Conservation (phyloP, 1,284 basidiomycete genomes). For the Violaceomyces palustris region DNA sequence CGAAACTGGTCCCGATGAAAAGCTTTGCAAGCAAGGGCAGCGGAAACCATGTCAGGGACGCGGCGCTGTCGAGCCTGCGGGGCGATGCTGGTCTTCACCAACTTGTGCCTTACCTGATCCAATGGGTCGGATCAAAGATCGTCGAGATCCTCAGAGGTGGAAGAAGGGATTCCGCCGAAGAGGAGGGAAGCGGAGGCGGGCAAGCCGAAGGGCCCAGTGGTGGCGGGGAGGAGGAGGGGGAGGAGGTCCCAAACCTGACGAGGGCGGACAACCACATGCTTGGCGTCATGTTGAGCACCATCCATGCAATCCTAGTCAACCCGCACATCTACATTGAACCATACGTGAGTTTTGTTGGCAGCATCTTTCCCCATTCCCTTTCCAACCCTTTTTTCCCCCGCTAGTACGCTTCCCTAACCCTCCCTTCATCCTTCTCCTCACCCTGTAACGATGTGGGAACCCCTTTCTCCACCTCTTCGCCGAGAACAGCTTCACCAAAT, state of each 20-base stretch:
- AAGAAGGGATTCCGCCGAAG: no score
- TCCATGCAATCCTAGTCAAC: constrained; percentile 57
- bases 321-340: constrained; percentile 88
- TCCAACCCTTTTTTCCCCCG: neutral
- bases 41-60: constrained; percentile 57
- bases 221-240: constrained; percentile 3
- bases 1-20: constrained; percentile 25
- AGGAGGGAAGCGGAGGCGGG: constrained; percentile 2
- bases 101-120: constrained; percentile 88
- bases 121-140: constrained; percentile 79
- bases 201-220: neutral
- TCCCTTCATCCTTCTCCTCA: no score
- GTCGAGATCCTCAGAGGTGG: constrained; percentile 53
- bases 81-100: constrained; percentile 88
- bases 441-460: no score
- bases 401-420: no score
- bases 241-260: constrained; percentile 14
- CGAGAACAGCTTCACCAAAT: constrained; percentile 81
- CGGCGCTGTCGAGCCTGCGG: constrained; percentile 81
- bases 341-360: constrained; percentile 66
- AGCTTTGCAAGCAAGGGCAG: constrained; percentile 29
- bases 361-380: neutral
- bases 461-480: no score
- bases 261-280: constrained; percentile 32
- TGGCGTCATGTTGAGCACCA: constrained; percentile 39